Evolutionary conservation across 2,329 filamentous ascomycete genomes (phyloP).

Genomic region (Arthrobotrys entomopaga): DNA sequence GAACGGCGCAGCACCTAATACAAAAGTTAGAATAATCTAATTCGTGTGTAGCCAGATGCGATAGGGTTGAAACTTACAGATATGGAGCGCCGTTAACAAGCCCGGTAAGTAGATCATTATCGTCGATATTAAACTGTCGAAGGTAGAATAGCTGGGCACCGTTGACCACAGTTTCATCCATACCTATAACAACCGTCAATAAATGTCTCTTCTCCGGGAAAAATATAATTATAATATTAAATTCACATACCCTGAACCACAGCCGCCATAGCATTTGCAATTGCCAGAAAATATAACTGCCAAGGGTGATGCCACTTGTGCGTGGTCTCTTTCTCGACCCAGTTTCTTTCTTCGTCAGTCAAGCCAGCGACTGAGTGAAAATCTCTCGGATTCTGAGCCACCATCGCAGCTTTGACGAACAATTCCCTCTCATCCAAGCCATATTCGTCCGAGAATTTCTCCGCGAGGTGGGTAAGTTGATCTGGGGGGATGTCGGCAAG

Average conservation of each 20-base stretch:
- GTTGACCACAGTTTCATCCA: conserved; percentile 75
- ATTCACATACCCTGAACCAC: conserved; percentile 70
- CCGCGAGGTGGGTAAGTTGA: conserved; percentile 68
- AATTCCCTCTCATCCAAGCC: conserved; percentile 24
- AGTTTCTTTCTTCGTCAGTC: conserved; percentile 69
- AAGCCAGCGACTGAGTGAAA: conserved; percentile 68
- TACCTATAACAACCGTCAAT: conserved; percentile 20
- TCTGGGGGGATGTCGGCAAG: conserved; percentile 67
- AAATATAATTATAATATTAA: no score
- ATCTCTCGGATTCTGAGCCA: conserved; percentile 67
- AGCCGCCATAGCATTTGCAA: conserved; percentile 74
- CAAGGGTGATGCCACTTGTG: conserved; percentile 76
- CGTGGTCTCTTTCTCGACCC: conserved; percentile 71
- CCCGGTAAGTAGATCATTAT: conserved; percentile 67
- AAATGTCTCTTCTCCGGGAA: no score
- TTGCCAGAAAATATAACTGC: conserved; percentile 73
- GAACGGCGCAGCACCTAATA: conserved; percentile 71
- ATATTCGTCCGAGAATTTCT: conserved; percentile 67
- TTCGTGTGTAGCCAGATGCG: no score
- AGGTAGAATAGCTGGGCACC: conserved; percentile 74
- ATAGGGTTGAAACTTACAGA: conserved; percentile 25
- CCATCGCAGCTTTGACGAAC: conserved; percentile 66
- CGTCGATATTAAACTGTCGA: conserved; percentile 70
- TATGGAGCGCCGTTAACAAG: conserved; percentile 70
- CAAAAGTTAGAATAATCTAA: no score